Percentiles rank a stretch among this genome's conserved stretches.
Conservation (phyloP, 2,329 filamentous ascomycete species). For the Nothomitra cinnamomea region DNA sequence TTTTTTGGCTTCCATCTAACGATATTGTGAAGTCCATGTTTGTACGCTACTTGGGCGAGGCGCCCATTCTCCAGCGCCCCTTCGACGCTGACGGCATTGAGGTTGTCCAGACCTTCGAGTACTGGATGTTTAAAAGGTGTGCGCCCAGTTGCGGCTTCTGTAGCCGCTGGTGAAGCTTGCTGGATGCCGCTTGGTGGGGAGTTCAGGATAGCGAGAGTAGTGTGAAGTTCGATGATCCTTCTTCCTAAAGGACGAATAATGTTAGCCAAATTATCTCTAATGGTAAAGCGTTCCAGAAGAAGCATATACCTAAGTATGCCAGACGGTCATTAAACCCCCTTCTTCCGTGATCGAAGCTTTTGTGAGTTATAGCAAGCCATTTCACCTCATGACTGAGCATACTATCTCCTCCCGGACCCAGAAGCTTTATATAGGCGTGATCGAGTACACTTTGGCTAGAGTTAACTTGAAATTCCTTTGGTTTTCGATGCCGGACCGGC, state of each 20-base stretch:
- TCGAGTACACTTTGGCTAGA: conserved; percentile 57
- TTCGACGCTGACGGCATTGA: conserved; percentile 42
- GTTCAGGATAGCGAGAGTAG: conserved; percentile 43
- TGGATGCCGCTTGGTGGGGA: conserved; percentile 16
- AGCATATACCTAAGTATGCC: conserved; percentile 59
- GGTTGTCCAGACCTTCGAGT: conserved; percentile 55
- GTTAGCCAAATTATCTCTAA: conserved; percentile 3
- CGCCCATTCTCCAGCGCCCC: conserved; percentile 46
- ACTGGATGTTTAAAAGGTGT: conserved; percentile 52
- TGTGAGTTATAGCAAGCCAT: conserved; percentile 93
- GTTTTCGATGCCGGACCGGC: conserved; percentile 33
- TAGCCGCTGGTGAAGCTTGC: background rate
- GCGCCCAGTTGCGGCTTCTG: conserved; percentile 35
- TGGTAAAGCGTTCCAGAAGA: background rate
- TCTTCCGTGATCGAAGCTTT: conserved; percentile 91
- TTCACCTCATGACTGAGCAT: conserved; percentile 81
- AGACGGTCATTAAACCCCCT: conserved; percentile 89
- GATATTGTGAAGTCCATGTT: conserved; percentile 56
- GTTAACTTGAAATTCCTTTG: conserved; percentile 49
- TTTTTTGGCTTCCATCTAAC: conserved; percentile 77
- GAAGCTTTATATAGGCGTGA: conserved; percentile 55
- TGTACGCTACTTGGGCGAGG: conserved; percentile 48
- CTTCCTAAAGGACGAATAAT: conserved; percentile 30
- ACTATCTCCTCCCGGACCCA: conserved; percentile 49
- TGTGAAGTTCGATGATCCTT: conserved; percentile 45